These are phyloP conservation scores for Suillus ampliporus DNA, from an alignment of 768 basidiomycete genomes.

Conservation along the genomic window DNA sequence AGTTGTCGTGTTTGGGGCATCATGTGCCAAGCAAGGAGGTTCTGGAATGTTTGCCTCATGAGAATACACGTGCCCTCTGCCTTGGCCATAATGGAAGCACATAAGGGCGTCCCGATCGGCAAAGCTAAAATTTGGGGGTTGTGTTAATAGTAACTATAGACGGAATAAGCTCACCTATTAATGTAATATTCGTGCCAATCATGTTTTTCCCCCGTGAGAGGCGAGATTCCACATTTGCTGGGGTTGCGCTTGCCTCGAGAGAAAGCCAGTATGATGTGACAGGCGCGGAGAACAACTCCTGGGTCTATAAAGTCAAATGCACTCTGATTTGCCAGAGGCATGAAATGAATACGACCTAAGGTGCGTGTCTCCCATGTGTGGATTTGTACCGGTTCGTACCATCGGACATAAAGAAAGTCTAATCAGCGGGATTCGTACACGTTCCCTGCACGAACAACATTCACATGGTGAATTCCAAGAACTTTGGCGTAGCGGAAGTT, in stretches of 20 bases:
- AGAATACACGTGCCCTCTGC: constrained; percentile 9
- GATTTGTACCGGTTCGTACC: constrained; percentile 4
- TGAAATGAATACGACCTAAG: constrained; percentile 14
- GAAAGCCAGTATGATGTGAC: constrained; percentile 42
- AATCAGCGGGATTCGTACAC: constrained; percentile 6
- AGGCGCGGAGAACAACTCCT: constrained; percentile 27
- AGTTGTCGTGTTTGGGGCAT: no score
- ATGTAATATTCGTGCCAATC: constrained; percentile 32
- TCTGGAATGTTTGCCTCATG: no score
- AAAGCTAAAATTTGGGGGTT: constrained; percentile 6
- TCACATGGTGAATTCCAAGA: constrained; percentile 21
- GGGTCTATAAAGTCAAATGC: constrained; percentile 45
- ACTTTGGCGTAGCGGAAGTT: constrained; percentile 23
- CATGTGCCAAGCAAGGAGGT: no score
- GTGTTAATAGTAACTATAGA: neutral
- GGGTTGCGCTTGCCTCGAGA: constrained; percentile 17
- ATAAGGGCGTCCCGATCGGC: constrained; percentile 8
- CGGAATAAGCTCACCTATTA: constrained; percentile 23
- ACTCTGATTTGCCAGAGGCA: constrained; percentile 6
- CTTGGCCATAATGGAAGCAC: constrained; percentile 5
- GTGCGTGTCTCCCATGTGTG: neutral
- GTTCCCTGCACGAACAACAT: constrained; percentile 10
- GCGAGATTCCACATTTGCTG: constrained; percentile 5
- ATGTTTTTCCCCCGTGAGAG: neutral
- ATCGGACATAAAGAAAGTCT: constrained; percentile 11